Evolutionary conservation across 495 filamentous ascomycete species (phyloP).

Genomic region (Neurospora terricola): DNA sequence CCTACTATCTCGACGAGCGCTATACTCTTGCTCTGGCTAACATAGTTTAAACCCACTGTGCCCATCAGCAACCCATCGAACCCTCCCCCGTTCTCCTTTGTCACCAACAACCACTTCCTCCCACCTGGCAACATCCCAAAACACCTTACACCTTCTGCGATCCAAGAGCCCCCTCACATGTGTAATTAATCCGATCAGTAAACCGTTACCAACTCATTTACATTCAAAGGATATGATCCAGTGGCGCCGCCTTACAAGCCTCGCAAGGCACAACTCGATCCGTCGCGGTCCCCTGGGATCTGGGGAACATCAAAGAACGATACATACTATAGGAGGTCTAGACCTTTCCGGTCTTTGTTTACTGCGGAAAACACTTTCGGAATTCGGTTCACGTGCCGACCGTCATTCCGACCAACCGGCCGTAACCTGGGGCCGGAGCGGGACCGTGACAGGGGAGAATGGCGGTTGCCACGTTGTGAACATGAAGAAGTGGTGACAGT

Average conservation of each 20-base stretch:
- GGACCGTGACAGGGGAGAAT: background rate
- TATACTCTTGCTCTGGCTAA: too few species aligned
- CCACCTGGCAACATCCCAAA: background rate
- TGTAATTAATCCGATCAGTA: background rate
- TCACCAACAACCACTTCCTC: background rate
- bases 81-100: background rate
- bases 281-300: background rate
- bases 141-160: background rate
- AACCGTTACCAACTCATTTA: background rate
- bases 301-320: background rate
- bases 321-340: background rate
- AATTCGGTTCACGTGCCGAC: background rate
- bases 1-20: too few species aligned
- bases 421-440: background rate
- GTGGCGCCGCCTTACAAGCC: background rate
- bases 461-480: background rate
- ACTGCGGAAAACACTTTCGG: background rate
- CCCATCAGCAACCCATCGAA: background rate
- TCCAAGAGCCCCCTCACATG: background rate
- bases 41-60: background rate
- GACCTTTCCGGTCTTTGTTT: background rate
- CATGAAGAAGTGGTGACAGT: background rate
- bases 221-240: too few species aligned
- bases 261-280: background rate
- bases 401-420: background rate